Evolutionary conservation across 1,139 yeast species (phyloP).

Genomic region (Eremothecium cymbalariae): DNA sequence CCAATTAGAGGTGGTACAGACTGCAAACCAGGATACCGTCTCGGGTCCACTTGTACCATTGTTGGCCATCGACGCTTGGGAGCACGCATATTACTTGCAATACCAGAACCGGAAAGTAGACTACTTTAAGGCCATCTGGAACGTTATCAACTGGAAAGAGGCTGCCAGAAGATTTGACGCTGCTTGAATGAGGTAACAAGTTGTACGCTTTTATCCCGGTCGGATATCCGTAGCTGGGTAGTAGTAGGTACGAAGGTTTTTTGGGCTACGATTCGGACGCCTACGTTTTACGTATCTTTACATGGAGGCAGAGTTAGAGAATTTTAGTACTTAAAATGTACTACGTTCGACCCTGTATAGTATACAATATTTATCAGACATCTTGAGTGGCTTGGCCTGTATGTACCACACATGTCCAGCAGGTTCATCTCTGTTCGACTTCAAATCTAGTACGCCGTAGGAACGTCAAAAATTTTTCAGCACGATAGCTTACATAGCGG

Average conservation of each 20-base stretch:
- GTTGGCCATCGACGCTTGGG: slow-evolving; percentile 97
- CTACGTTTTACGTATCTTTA: too few relatives aligned
- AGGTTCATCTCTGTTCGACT: too few relatives aligned
- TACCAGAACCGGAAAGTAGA: slow-evolving; percentile 91
- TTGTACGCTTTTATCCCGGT: neutral
- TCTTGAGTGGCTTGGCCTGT: too few relatives aligned
- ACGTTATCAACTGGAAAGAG: slow-evolving; percentile 92
- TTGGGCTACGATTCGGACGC: too few relatives aligned
- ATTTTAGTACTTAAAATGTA: too few relatives aligned
- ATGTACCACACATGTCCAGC: too few relatives aligned
- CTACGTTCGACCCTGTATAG: too few relatives aligned
- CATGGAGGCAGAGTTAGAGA: too few relatives aligned
- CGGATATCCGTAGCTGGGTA: neutral
- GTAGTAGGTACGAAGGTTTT: neutral
- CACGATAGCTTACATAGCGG: too few relatives aligned
- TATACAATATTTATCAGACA: too few relatives aligned
- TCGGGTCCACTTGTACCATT: slow-evolving; percentile 67
- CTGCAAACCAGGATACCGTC: slow-evolving; percentile 86
- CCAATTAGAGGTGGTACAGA: slow-evolving; percentile 69
- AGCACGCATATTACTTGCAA: slow-evolving; percentile 94
- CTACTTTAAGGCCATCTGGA: slow-evolving; percentile 95
- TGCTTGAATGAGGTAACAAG: slow-evolving; percentile 7
- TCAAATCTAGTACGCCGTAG: too few relatives aligned
- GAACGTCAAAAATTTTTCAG: too few relatives aligned
- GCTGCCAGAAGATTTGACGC: slow-evolving; percentile 53